These are phyloP conservation scores for Globisporangium nodosum DNA, from an alignment of 352 stramenopile species.

Conservation along the genomic window DNA sequence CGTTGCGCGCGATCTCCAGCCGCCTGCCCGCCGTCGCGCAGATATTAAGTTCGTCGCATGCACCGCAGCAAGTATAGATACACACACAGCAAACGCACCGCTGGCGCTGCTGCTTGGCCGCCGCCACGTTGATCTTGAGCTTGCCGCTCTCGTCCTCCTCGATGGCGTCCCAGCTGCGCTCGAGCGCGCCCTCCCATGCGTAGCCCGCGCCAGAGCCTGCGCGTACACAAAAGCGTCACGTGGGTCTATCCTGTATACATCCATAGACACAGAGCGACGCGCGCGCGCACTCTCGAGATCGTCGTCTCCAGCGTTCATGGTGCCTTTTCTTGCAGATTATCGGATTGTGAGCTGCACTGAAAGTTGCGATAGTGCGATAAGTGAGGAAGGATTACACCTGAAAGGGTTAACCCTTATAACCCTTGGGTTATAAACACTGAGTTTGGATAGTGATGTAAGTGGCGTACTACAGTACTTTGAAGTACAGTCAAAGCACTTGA, in stretches of 20 bases:
- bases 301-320: no score
- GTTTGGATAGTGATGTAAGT: no score
- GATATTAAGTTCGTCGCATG: background rate
- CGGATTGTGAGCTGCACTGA: no score
- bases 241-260: background rate
- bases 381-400: no score
- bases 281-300: background rate
- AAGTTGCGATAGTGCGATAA: background rate
- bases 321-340: no score
- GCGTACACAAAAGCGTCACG: background rate
- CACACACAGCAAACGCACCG: constrained; percentile 26
- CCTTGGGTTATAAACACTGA: no score
- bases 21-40: constrained; percentile 21
- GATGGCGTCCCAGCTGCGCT: constrained; percentile 84
- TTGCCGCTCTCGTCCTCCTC: constrained; percentile 80
- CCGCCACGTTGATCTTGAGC: constrained; percentile 65
- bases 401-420: no score
- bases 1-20: constrained; percentile 78
- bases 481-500: no score
- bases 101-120: constrained; percentile 65
- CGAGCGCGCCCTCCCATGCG: constrained; percentile 78
- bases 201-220: constrained; percentile 36
- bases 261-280: constrained; percentile 3
- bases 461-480: no score
- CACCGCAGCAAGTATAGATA: background rate